Evolutionary conservation across 2,329 filamentous ascomycete genomes (phyloP).

Genomic region (Clarireedia homoeocarpa): DNA sequence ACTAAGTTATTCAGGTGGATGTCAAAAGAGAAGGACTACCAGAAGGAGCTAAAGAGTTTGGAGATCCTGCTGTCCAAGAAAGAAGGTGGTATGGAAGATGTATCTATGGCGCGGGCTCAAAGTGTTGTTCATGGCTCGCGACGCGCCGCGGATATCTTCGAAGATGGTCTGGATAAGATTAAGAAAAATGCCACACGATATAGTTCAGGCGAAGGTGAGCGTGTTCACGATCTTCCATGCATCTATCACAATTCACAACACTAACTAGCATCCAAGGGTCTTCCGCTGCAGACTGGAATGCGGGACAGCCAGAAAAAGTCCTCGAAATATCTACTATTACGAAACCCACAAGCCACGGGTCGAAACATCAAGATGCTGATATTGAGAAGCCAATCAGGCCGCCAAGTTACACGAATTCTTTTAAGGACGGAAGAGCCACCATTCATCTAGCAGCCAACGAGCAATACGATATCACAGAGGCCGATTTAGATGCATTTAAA

Average conservation of each 20-base stretch:
- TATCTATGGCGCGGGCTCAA: slow-evolving; percentile 24
- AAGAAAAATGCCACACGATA: slow-evolving; percentile 16
- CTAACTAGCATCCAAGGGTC: neutral
- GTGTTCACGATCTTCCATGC: neutral
- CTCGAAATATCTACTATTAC: neutral
- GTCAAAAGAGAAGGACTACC: slow-evolving; percentile 24
- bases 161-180: slow-evolving; percentile 17
- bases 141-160: slow-evolving; percentile 18
- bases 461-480: neutral
- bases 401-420: neutral
- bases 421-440: neutral
- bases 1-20: slow-evolving; percentile 16
- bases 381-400: neutral
- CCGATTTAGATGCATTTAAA: slow-evolving; percentile 12
- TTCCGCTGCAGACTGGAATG: neutral
- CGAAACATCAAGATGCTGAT: neutral
- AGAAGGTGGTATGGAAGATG: slow-evolving; percentile 26
- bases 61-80: slow-evolving; percentile 27
- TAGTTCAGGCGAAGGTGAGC: slow-evolving; percentile 5
- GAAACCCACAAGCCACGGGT: neutral
- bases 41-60: slow-evolving; percentile 25
- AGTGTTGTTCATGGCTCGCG: slow-evolving; percentile 23
- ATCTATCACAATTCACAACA: neutral
- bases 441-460: neutral
- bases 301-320: neutral